A percentile compares a stretch with the other conserved stretches of the same genome.
Conservation (phyloP, 345 rosid genomes). For the Heritiera fomes region DNA sequence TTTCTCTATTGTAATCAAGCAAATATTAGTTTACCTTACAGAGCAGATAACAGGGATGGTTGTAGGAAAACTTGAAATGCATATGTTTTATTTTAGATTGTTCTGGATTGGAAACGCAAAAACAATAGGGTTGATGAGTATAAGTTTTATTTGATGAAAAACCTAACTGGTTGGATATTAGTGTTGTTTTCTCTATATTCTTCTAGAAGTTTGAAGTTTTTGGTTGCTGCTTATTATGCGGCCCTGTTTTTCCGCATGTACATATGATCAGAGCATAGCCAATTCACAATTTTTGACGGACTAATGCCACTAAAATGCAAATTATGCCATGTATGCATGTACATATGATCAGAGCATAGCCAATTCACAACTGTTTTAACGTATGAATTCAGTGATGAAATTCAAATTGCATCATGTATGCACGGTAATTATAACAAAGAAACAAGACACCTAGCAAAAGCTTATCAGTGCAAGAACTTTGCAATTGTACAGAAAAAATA, state of each 20-base stretch:
- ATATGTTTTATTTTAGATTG: not conserved
- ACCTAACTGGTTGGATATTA: not conserved
- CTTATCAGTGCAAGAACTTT: not conserved
- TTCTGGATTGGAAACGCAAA: not conserved
- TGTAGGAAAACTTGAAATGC: not conserved
- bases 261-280: slow-evolving; percentile 3
- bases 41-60: not conserved
- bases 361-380: not conserved
- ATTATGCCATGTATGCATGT: not conserved
- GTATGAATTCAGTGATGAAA: not conserved
- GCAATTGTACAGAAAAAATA: not conserved
- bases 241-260: not conserved
- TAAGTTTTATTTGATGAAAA: not conserved
- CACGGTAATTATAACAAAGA: slow-evolving; percentile 1
- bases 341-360: too few relatives aligned
- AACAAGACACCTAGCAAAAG: slow-evolving; percentile 2
- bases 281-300: not conserved
- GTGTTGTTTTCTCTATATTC: not conserved
- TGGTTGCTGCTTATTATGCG: not conserved
- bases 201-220: not conserved
- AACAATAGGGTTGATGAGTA: not conserved
- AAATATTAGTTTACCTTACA: not conserved
- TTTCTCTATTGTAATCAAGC: not conserved
- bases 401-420: not conserved
- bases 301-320: not conserved